These are phyloP conservation scores for Neofusicoccum umdonicola DNA, from an alignment of 2,329 filamentous ascomycete genomes.

Conservation along the genomic window DNA sequence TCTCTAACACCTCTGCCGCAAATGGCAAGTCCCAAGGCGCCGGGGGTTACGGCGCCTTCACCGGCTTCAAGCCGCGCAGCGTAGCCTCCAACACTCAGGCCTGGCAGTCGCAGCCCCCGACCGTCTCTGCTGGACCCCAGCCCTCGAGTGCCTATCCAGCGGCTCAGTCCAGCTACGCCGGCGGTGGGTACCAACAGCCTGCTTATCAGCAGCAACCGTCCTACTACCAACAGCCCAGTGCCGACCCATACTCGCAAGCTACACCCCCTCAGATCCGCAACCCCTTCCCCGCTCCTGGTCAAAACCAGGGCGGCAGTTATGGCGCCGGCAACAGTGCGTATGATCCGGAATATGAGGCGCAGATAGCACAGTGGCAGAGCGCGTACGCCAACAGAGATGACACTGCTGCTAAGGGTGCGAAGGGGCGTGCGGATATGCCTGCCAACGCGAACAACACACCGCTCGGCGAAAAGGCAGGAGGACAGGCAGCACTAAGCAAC, in stretches of 20 bases:
- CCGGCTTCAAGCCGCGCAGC: slow-evolving; percentile 59
- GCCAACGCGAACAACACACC: slow-evolving; percentile 48
- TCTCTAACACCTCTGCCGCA: slow-evolving; percentile 44
- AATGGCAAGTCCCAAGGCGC: slow-evolving; percentile 39
- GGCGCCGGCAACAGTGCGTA: slow-evolving; percentile 40
- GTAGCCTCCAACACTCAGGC: slow-evolving; percentile 47
- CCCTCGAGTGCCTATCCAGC: slow-evolving; percentile 35
- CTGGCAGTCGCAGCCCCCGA: slow-evolving; percentile 34
- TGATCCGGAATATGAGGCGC: slow-evolving; percentile 81
- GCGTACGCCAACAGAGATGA: slow-evolving; percentile 71
- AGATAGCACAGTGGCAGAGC: slow-evolving; percentile 93
- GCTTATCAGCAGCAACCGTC: slow-evolving; percentile 44
- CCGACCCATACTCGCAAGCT: slow-evolving; percentile 44
- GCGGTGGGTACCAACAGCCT: slow-evolving; percentile 38
- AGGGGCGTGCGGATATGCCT: slow-evolving; percentile 31
- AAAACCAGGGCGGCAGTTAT: slow-evolving; percentile 33
- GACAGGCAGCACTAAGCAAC: slow-evolving; percentile 36
- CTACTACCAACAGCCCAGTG: slow-evolving; percentile 46
- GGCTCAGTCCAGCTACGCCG: slow-evolving; percentile 42
- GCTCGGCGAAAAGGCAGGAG: slow-evolving; percentile 31
- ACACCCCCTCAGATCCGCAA: slow-evolving; percentile 70
- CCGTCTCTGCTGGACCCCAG: slow-evolving; percentile 28
- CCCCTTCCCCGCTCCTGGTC: slow-evolving; percentile 69
- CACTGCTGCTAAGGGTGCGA: slow-evolving; percentile 41
- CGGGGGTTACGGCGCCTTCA: slow-evolving; percentile 46